Evolutionary conservation across 2,329 filamentous ascomycete species (phyloP), one percentile per base, ranked within the genome.

Genomic region (Dactylonectria estremocensis): DNA sequence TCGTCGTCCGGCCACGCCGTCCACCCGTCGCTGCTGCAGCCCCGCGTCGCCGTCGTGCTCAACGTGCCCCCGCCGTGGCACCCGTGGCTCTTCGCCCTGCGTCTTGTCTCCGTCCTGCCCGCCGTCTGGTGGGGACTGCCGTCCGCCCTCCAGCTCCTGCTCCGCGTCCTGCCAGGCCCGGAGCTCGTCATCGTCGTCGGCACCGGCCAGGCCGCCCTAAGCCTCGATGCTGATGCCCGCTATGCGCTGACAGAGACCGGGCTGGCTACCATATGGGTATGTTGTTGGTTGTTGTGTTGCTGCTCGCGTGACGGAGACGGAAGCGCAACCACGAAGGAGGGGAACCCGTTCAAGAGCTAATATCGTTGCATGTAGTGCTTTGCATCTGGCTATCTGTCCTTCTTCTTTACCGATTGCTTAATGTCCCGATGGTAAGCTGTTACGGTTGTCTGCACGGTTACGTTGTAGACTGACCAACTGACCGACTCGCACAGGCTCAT

Each of bases 361-460:
- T 66, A 7, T 28, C 40, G 5, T 31, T 31, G 14, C 7, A 31
- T 65, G 10, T 75, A 94, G 92, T 94, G 92, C 82, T 90, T 89
- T 76, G 91, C 92, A 66, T 93, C 92, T 20, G 93, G 91, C 61
- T 94, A 94, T 80, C 87, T 95, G 67, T 92, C 92, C 57, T 95
- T 94, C 80, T 93, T 94, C 83, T 95, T 95, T 78, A 93, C 92
- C 64, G 93, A 95, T 81, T 94, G 92, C 80, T 88, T 95, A 75
- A 95, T 95, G 92, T 94, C 92, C 69, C 86, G 93, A 81, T 95
- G 93, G 92, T 93, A 77, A 50, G 86, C 81, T 49, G 18, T 35
- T 45, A 46, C 40, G 52, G 64, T 28, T 40, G 8, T 22, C 46
- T 48, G 33, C 33, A 16, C 13, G 31, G 37, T 35, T 13, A 20